Percentiles rank a stretch among this genome's conserved stretches.
Evolutionary conservation across 2,329 filamentous ascomycete genomes (phyloP).

Genomic region (Periconia digitata): DNA sequence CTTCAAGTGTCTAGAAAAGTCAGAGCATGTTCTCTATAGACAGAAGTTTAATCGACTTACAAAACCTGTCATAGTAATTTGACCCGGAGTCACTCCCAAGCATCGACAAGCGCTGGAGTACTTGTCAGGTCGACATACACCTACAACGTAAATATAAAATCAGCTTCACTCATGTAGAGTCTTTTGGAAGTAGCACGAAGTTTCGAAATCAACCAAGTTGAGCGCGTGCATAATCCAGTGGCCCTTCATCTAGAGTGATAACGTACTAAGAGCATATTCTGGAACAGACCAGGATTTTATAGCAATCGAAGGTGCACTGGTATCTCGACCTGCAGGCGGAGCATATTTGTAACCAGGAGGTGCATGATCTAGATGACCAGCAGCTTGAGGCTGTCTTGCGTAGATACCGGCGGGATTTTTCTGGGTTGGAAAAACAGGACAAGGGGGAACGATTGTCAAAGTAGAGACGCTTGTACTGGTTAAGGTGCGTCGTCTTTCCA

Average conservation of each 20-base stretch:
- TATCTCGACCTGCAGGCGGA: conserved; percentile 8
- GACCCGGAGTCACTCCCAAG: conserved; percentile 17
- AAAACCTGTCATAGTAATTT: conserved; percentile 17
- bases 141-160: no score
- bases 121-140: conserved; percentile 12
- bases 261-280: conserved; percentile 23
- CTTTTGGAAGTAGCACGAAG: no score
- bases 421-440: conserved; percentile 1
- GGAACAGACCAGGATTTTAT: conserved; percentile 24
- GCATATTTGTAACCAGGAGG: background rate
- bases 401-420: background rate
- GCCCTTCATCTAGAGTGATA: no score
- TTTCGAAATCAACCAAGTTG: no score
- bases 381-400: background rate
- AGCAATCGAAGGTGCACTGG: conserved; percentile 4
- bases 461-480: conserved; percentile 2
- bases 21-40: background rate
- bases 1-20: conserved; percentile 4
- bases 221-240: no score
- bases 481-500: conserved; percentile 9
- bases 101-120: conserved; percentile 34
- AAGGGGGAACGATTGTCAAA: conserved; percentile 2
- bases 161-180: no score
- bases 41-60: conserved; percentile 19
- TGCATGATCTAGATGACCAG: background rate